Evolutionary conservation across 331 rosid species (phyloP), one percentile per base, ranked within the genome.

Genomic region (Rhamnella rubrinervis): DNA sequence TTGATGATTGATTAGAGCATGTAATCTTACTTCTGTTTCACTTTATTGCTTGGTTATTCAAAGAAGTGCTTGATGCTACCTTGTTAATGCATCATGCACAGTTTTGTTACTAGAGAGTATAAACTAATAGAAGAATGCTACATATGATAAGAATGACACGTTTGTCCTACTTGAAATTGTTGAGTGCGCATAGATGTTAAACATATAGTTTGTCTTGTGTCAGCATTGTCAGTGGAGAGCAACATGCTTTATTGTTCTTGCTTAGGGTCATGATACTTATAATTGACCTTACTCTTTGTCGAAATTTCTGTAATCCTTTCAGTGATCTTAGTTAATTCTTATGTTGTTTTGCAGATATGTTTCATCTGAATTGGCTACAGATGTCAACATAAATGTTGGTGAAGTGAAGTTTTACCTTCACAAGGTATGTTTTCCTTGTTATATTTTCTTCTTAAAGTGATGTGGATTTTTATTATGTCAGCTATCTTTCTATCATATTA

Each of bases 391-490:
- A 71, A 85, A 69, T 75, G 87, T 89, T 35, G 93, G 92, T 59
- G 96, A 86, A 67, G 93, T 91, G 39, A 89, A 89, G 82, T 95
- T 95, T 83, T 71, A 65, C 79, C 96, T 91, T 56, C 99, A 95
- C 82, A 95, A 89, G 96, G 99, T 91, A 85, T 65, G 65, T 38
- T 53, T 13, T 17, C 58, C 75, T 70, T 59, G 35, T 37, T 66
- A 52, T 41, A 21, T 59, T 56, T 68, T 38, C 20, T 49, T 57
- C 21, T 17, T 68, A 7, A 69, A 49, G 21, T 47, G 65, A 57
- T 15, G 26, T 56, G 25, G 23, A 38, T 10, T 59, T 19, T 75
- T 59, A 10, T 46, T 10, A 41, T 7, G 6, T 14, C 26, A 10
- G 50, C 67, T 44, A 4, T 44, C 21, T 5, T 40, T 63, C 9